Evolutionary conservation across 108 stramenopile species (phyloP), one percentile per base, ranked within the genome.

Genomic region (Epithemia pelagica): DNA sequence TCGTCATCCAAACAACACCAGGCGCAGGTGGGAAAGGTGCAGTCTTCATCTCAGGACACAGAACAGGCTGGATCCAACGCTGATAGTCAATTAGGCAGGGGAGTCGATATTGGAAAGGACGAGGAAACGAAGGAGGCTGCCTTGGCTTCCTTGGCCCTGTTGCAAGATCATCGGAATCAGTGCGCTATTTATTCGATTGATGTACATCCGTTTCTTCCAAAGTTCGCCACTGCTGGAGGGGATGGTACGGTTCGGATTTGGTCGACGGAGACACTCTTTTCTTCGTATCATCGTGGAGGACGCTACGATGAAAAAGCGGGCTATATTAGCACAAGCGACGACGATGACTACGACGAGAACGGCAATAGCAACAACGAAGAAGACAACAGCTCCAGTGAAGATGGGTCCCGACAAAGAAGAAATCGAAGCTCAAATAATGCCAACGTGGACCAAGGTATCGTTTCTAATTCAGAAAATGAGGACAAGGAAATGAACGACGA

Each of bases 161-260:
- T 21, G 26, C 20, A 51, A 52, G 25, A 58, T 67, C 3, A 27
- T 53, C n/a, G 61, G 63, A 30, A 75, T 29, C 77, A 80, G 31
- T 74, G 74, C 53, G 82, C 89, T 5, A 86, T 94, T 66, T 94
- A 94, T 61, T 68, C 77, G 25, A 57, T 87, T 19, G 92, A 94
- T 63, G 69, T 89, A 8, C 87, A 89, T 72, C 84, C 84, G 21
- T 75, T 73, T 33, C 85, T 84, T 20, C 69, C 76, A 21, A 74
- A 77, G 30, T 84, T 94, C 71, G 92, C 88, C 24, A 94, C 92
- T 3, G 89, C 84, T 23, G 87, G 85, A 21, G 92, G 92, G 32
- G 92, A 94, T 73, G 87, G 92, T 0, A 83, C 74, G 26, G 92
- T 94, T 15, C 84, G 81, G 52, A 78, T 94, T 30, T 93, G 92